Conservation (phyloP, 2,329 filamentous ascomycete genomes). For the Truncatella angustata region DNA sequence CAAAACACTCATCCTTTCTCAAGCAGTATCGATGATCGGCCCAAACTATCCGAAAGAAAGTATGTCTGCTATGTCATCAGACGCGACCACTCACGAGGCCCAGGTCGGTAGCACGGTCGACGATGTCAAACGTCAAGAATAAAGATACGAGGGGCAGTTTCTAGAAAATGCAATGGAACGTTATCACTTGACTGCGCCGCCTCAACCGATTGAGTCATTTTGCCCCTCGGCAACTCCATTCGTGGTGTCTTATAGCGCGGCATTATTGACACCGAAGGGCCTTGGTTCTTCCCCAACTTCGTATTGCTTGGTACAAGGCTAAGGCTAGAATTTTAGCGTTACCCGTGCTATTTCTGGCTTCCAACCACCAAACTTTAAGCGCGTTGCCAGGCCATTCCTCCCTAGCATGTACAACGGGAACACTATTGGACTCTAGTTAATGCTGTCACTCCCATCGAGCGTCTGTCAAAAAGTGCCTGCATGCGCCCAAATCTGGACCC, state of each 20-base stretch:
- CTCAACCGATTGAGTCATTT: conserved; percentile 2
- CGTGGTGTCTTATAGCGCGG: neutral
- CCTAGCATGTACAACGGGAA: too few relatives aligned
- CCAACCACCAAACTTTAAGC: neutral
- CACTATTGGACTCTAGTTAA: too few relatives aligned
- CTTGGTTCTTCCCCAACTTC: neutral
- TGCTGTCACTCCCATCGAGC: neutral
- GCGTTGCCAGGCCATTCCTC: neutral
- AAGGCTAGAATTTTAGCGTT: neutral
- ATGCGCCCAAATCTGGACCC: neutral
- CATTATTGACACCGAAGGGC: neutral
- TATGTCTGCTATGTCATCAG: too few relatives aligned
- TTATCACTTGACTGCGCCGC: conserved; percentile 9
- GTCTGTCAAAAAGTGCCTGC: neutral
- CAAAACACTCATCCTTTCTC: neutral
- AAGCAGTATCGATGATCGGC: too few relatives aligned
- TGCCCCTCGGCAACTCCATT: neutral
- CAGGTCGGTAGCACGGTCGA: neutral
- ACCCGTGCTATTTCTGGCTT: conserved; percentile 1
- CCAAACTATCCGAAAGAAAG: too few relatives aligned
- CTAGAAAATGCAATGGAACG: conserved; percentile 7
- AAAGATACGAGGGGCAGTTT: neutral
- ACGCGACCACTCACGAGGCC: neutral
- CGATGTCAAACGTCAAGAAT: conserved; percentile 2
- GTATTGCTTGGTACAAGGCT: neutral